Base-by-base conservation (phyloP, 148 eudicot species). In the Tetragonia tetragonoides region DNA sequence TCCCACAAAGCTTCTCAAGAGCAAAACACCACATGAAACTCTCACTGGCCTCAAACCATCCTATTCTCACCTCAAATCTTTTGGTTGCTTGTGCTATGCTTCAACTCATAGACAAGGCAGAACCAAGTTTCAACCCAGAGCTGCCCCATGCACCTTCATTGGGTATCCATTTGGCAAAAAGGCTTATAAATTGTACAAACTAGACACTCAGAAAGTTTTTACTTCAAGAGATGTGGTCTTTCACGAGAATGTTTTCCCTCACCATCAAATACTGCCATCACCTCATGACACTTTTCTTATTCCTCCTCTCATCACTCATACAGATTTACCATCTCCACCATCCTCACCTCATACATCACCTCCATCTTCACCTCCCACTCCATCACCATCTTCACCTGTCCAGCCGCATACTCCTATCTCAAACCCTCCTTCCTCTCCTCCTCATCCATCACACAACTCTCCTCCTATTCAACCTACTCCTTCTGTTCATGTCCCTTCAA, bases 81-180 rank as follows among this genome's bases (percentile, higher is more conserved):
- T 67, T 40, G 70, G 70, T 67, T 67, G 70, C 38, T 17, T 67
- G 18, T 67, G 44, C 24, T 67, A 14, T 16, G 18, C n/a, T 5
- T 37, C 70, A 6, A 67, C 46, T 3, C 20, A 37, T 4, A 37
- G 10, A 11, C 9, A 6, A 14, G 44, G 23, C 0, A 10, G 70
- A 67, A 17, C 8, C 18, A 67, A 67, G 37, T 67, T 67, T 67
- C 9, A 11, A 12, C 1, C 70, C 24, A 37, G 70, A 38, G 70
- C 70, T 15, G 4, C 20, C 5, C 28, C 66, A n/a, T 62, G 66
- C 38, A 8, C 11, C 4, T 62, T 62, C 37, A 62, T n/a, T 9
- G 70, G 70, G 4, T 67, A 67, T 39, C 70, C 70, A 6, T 67
- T 34, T 67, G 70, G 70, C 5, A 15, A 37, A 39, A 67, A 67